Conservation (phyloP, 768 basidiomycete species). For the Mycena albidolilacea region DNA sequence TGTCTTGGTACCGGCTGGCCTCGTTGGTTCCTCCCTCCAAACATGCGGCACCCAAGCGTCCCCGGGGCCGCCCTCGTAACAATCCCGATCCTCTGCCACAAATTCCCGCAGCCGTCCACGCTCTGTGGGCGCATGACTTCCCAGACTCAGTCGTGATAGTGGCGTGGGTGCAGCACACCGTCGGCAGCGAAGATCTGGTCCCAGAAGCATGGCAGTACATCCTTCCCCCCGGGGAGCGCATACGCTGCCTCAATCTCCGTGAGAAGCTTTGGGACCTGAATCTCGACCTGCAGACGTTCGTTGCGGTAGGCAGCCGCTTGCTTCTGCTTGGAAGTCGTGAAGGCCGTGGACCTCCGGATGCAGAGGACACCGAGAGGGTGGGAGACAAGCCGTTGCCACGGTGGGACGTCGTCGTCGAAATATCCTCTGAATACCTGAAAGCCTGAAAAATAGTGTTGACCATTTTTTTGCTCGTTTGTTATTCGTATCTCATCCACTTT, state of each 20-base stretch:
- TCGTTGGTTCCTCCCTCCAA: background rate
- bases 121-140: background rate
- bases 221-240: slow-evolving; percentile 41
- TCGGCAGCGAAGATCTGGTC: slow-evolving; percentile 4
- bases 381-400: slow-evolving; percentile 4
- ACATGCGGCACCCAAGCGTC: background rate
- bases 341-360: background rate
- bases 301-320: slow-evolving; percentile 35
- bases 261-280: slow-evolving; percentile 40
- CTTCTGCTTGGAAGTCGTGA: slow-evolving; percentile 39
- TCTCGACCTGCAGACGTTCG: slow-evolving; percentile 42
- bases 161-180: slow-evolving; percentile 37
- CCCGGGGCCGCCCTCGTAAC: background rate
- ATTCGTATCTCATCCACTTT: background rate
- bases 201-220: slow-evolving; percentile 46
- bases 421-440: slow-evolving; percentile 14
- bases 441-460: background rate
- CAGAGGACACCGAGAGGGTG: slow-evolving; percentile 42
- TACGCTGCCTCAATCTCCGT: slow-evolving; percentile 41
- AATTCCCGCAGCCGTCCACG: background rate
- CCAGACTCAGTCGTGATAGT: slow-evolving; percentile 41
- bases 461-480: background rate
- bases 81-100: slow-evolving; percentile 4
- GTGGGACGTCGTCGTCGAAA: slow-evolving; percentile 26
- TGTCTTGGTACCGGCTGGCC: slow-evolving; percentile 41